phyloP scores from a whole-genome alignment of 2,329 filamentous ascomycete genomes.

The Xylariomycetidae sp. region DNA sequence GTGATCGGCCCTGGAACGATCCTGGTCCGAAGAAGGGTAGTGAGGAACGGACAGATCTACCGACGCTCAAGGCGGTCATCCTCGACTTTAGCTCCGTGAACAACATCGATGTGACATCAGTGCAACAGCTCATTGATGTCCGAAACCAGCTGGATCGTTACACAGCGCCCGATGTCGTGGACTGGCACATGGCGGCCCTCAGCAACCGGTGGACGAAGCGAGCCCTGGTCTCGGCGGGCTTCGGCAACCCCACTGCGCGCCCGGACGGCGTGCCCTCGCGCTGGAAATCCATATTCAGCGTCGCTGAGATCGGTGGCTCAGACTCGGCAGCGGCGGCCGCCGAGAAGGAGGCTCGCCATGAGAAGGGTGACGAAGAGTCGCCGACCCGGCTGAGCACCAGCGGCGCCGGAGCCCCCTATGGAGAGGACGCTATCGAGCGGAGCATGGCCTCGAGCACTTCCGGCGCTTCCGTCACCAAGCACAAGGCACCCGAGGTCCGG shows the following conservation, averaged over 20 bases:
- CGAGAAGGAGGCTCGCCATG: conserved; percentile 59
- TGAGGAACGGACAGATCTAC: conserved; percentile 46
- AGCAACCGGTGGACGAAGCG: conserved; percentile 94
- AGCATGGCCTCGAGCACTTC: conserved; percentile 20
- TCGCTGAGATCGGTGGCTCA: conserved; percentile 76
- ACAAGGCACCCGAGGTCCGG: conserved; percentile 23
- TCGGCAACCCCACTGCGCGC: conserved; percentile 68
- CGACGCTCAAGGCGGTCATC: conserved; percentile 81
- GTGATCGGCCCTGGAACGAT: conserved; percentile 93
- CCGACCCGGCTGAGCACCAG: conserved; percentile 9
- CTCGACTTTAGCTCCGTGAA: conserved; percentile 93
- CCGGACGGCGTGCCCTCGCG: conserved; percentile 52
- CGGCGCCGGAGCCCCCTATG: conserved; percentile 11
- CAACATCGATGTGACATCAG: conserved; percentile 86
- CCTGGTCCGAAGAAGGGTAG: conserved; percentile 62
- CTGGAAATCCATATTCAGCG: conserved; percentile 95
- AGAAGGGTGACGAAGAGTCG: conserved; percentile 29
- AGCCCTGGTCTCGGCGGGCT: conserved; percentile 79
- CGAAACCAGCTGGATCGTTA: conserved; percentile 91
- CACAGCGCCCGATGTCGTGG: conserved; percentile 72
- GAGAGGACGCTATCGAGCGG: conserved; percentile 21
- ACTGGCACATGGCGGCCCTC: conserved; percentile 95
- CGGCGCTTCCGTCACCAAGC: conserved; percentile 15
- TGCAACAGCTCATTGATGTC: conserved; percentile 90
- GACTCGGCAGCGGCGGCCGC: conserved; percentile 66